Base-by-base conservation (phyloP, 345 rosid genomes). In the Moricandia moricandioides region DNA sequence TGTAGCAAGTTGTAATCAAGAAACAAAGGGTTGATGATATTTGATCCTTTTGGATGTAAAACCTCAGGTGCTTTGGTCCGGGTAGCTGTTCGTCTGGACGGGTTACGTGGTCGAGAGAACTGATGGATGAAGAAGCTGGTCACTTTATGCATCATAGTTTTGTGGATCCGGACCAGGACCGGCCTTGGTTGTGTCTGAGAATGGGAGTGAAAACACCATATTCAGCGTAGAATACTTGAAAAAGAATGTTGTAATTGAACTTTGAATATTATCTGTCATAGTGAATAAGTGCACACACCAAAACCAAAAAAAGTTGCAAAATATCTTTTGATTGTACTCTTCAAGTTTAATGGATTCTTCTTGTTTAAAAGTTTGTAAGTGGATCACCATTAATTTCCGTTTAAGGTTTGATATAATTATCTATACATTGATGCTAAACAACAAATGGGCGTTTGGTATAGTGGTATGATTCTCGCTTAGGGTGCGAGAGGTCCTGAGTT, bases 381-480 rank as follows among this genome's bases (percentile, higher is more conserved):
- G 47, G 3, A 0, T 12, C 2, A 40, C 17, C 13, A 3, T 12
- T 45, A 14, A 4, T 2, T 7, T 49, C 17, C 9, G 21, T 14
- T 49, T 49, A 4, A 1, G 1, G 1, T 43, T 14, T 1, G 2
- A n/a, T 47, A n/a, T 47, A 47, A 47, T 2, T n/a, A 5, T 4
- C 0, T 12, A 47, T 0, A 47, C 8, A 14, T 47, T 8, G 8
- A 14, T 0, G 8, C 0, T 8, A 49, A 4, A n/a, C 7, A 17
- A 2, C 35, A 57, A 12, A 13, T 3, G 80, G 92, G 90, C 86
- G 87, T 86, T 88, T 88, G 89, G 92, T 89, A 88, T 88, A 90
- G 93, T 90, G 91, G 93, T 84, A 88, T 85, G 92, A 88, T 90
- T 88, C 91, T 92, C 76, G 90, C 92, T 91, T 88, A 84, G 90